Evolutionary conservation across 2,329 filamentous ascomycete species (phyloP).

Genomic region (Aureobasidium zeae): DNA sequence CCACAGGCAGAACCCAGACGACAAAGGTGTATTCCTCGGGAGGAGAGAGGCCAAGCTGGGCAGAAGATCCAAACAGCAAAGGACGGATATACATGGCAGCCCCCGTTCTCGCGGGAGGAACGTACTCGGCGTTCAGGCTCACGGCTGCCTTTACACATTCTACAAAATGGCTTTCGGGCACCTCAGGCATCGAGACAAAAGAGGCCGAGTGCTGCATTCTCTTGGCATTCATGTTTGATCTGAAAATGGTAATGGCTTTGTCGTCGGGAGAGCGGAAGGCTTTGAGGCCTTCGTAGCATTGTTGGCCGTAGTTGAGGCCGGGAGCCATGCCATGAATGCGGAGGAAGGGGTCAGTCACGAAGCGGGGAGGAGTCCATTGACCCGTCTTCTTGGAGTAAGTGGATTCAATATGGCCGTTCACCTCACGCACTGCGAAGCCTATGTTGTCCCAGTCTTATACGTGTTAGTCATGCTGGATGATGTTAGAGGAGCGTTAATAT

Average conservation of each 20-base stretch:
- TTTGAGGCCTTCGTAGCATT: conserved; percentile 97
- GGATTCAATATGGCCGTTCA: conserved; percentile 90
- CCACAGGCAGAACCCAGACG: conserved; percentile 84
- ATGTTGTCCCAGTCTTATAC: conserved; percentile 85
- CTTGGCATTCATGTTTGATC: conserved; percentile 71
- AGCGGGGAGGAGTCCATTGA: conserved; percentile 67
- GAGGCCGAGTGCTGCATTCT: conserved; percentile 78
- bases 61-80: conserved; percentile 75
- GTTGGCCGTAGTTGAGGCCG: conserved; percentile 91
- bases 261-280: conserved; percentile 73
- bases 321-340: conserved; percentile 92
- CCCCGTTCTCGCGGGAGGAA: conserved; percentile 80
- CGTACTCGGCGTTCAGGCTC: conserved; percentile 77
- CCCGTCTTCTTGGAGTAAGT: conserved; percentile 66
- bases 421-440: conserved; percentile 87
- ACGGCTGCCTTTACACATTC: conserved; percentile 72
- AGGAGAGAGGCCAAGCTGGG: conserved; percentile 76
- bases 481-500: conserved; percentile 1
- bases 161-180: conserved; percentile 69
- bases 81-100: conserved; percentile 91
- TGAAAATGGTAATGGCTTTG: conserved; percentile 71
- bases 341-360: conserved; percentile 75
- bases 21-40: conserved; percentile 88
- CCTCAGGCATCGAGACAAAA: conserved; percentile 72
- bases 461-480: conserved; percentile 6